Base-by-base conservation (phyloP, 2,329 filamentous ascomycete species). In the Apiospora arundinis region DNA sequence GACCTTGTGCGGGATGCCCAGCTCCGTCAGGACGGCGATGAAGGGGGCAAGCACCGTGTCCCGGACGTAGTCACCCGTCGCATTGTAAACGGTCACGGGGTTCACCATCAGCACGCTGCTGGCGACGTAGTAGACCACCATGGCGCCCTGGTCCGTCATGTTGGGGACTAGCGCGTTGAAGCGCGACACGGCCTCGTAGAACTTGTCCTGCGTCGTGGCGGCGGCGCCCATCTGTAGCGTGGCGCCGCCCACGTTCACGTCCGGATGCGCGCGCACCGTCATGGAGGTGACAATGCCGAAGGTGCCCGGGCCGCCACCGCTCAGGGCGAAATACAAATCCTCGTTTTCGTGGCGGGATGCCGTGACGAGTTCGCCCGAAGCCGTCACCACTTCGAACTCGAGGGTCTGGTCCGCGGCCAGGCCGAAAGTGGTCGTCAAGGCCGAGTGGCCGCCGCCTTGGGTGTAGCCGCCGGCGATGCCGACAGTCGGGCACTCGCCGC, bases 281-380 rank as follows among this genome's bases (percentile, higher is more conserved):
- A 76, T 77, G 2, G 73, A 72, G 9, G 66, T 76, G 2, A 88
- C 84, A 1, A 89, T 79, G 1, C 83, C 87, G 71, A 84, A 89
- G 8, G 82, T 87, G 2, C 85, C 85, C 5, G 82, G 83, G 1
- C 87, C 86, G 4, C 86, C 85, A 18, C 86, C 85, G 68, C 81
- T 80, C 0, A 88, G 77, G 6, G 87, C 87, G 86, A 86, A 90
- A 77, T 86, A 88, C 1, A 89, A 79, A 69, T 89, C 87, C 0
- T 79, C 71, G 69, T 88, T 84, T 28, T 84, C 72, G 1, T 79
- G 76, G 7, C 76, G 80, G 14, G 80, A 82, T 1, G 85, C 86
- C 6, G 77, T 82, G 0, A 87, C 72, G 18, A 75, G 8, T 21
- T 72, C n/a, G 8, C 74, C 70, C 37, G 69, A 68, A 14, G 74